Conservation (phyloP, 2,329 filamentous ascomycete species). For the Colletotrichum musae region DNA sequence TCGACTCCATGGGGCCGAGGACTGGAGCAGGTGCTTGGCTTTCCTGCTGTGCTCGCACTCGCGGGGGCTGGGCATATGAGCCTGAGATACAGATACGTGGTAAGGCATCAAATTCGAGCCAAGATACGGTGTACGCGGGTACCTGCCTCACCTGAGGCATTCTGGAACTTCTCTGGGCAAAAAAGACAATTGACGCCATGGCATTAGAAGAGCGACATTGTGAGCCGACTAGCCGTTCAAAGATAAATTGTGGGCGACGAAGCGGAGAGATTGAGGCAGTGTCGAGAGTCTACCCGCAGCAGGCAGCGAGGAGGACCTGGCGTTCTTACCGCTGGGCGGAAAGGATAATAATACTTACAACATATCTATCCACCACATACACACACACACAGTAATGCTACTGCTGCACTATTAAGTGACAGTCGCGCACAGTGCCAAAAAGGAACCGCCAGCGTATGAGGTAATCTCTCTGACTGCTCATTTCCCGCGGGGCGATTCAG, state of each 20-base stretch:
- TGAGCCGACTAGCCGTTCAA: background rate
- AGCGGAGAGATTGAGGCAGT: slow-evolving; percentile 22
- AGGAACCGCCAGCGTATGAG: slow-evolving; percentile 32
- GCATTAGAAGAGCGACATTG: slow-evolving; percentile 17
- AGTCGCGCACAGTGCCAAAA: slow-evolving; percentile 19
- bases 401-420: no score
- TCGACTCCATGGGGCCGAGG: slow-evolving; percentile 9
- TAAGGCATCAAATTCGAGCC: no score
- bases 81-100: no score
- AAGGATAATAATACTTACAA: no score
- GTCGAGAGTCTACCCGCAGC: slow-evolving; percentile 12
- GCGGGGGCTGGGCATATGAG: background rate
- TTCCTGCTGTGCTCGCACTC: slow-evolving; percentile 10
- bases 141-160: background rate
- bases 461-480: slow-evolving; percentile 38
- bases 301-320: background rate
- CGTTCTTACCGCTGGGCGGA: background rate
- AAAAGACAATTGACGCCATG: slow-evolving; percentile 8
- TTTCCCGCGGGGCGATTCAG: slow-evolving; percentile 39
- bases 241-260: slow-evolving; percentile 5
- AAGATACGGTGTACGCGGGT: no score
- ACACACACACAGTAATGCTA: no score
- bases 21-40: slow-evolving; percentile 2
- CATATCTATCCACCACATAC: no score
- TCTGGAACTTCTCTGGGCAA: slow-evolving; percentile 10